Percentiles rank a stretch among this genome's conserved stretches.
phyloP scores from a whole-genome alignment of 139 green algal genomes.

The Limnomonas spitsbergensis region DNA sequence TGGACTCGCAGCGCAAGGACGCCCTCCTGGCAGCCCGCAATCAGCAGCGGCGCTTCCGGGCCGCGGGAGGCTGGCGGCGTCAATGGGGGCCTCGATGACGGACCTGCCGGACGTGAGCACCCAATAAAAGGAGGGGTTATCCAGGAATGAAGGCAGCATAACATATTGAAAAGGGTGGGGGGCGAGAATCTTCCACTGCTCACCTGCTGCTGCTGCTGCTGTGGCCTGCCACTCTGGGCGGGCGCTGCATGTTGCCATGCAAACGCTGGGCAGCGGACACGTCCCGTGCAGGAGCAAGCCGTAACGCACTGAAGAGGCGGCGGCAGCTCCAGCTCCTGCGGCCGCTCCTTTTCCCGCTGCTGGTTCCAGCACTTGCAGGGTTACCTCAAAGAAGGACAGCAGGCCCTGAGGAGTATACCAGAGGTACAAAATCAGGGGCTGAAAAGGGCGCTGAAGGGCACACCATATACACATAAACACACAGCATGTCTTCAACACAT shows the following conservation, averaged over 20 bases:
- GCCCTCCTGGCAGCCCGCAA: constrained; percentile 2
- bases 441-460: too few relatives aligned
- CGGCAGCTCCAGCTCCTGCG: background rate
- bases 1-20: background rate
- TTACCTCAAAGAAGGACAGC: constrained; percentile 13
- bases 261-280: background rate
- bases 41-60: background rate
- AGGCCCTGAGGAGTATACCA: constrained; percentile 9
- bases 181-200: background rate
- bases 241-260: background rate
- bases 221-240: background rate
- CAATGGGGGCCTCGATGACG: background rate
- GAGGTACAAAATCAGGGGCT: too few relatives aligned
- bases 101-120: background rate
- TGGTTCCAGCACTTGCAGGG: background rate
- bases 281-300: background rate
- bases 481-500: too few relatives aligned
- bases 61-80: background rate
- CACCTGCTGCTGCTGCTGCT: background rate
- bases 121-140: background rate
- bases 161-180: background rate
- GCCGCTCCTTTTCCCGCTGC: background rate
- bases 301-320: background rate
- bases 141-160: background rate
- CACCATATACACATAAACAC: too few relatives aligned